A percentile compares a stretch with the other conserved stretches of the same genome.
phyloP scores from a whole-genome alignment of 306 rosid genomes.

The Citrullus amarus region DNA sequence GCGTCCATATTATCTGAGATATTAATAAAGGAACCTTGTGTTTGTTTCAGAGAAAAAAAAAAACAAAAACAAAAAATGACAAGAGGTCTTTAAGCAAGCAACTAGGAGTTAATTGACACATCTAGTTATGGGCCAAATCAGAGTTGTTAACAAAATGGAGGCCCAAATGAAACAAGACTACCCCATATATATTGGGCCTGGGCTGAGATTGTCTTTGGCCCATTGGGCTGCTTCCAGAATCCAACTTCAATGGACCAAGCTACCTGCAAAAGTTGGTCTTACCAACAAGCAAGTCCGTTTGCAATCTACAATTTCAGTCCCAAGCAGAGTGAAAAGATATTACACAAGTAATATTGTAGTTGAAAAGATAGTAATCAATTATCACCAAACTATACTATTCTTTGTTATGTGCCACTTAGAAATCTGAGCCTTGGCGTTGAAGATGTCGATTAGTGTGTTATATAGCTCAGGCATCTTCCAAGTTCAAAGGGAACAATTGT shows the following conservation, averaged over 20 bases:
- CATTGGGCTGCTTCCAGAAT: not conserved
- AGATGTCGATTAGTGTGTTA: not conserved
- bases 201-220: not conserved
- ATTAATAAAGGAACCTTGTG: not conserved
- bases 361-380: not conserved
- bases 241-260: not conserved
- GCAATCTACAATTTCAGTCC: not conserved
- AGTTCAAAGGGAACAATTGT: conserved; percentile 5
- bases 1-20: not conserved
- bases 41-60: not conserved
- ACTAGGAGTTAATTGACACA: not conserved
- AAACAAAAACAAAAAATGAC: not conserved
- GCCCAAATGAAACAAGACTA: not conserved
- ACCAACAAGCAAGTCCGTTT: not conserved
- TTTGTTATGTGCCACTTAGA: not conserved
- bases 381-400: not conserved
- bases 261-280: not conserved
- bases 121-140: not conserved
- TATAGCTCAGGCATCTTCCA: not conserved
- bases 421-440: not conserved
- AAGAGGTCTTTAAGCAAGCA: not conserved
- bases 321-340: not conserved
- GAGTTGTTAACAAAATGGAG: not conserved
- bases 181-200: not conserved
- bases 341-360: not conserved